A percentile compares a stretch with the other conserved stretches of the same genome.
Conservation (phyloP, 257 asterid species). For the Ajuga chamaepitys region DNA sequence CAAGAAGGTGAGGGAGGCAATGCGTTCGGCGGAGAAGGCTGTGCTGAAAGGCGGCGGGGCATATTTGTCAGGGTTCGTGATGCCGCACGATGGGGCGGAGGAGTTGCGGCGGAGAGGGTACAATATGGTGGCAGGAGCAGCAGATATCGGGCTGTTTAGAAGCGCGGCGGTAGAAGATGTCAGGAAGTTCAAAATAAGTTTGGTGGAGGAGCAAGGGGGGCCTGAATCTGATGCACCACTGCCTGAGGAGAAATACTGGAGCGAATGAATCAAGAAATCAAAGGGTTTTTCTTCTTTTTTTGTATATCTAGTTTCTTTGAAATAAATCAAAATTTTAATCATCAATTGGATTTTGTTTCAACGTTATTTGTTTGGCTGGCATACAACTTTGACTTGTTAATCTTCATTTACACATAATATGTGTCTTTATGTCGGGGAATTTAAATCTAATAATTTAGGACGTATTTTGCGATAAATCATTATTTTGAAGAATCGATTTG, state of each 20-base stretch:
- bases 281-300: too few relatives aligned
- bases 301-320: too few relatives aligned
- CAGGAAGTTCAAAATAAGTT: constrained; percentile 40
- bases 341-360: too few relatives aligned
- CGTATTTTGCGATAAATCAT: too few relatives aligned
- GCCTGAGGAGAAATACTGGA: constrained; percentile 69
- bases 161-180: constrained; percentile 69
- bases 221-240: constrained; percentile 14
- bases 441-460: too few relatives aligned
- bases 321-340: too few relatives aligned
- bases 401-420: too few relatives aligned
- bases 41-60: constrained; percentile 43
- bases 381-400: too few relatives aligned
- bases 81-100: constrained; percentile 58
- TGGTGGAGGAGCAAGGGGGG: constrained; percentile 17
- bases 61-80: constrained; percentile 64
- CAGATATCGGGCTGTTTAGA: constrained; percentile 59
- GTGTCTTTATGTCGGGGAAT: too few relatives aligned
- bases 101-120: constrained; percentile 61
- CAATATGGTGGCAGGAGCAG: constrained; percentile 69
- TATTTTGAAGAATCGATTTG: too few relatives aligned
- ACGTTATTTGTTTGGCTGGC: too few relatives aligned
- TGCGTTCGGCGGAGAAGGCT: constrained; percentile 57
- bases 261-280: too few relatives aligned
- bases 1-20: constrained; percentile 61